A percentile compares a stretch with the other conserved stretches of the same genome.
phyloP scores from a whole-genome alignment of 768 basidiomycete species.

The Zangia roseola region DNA sequence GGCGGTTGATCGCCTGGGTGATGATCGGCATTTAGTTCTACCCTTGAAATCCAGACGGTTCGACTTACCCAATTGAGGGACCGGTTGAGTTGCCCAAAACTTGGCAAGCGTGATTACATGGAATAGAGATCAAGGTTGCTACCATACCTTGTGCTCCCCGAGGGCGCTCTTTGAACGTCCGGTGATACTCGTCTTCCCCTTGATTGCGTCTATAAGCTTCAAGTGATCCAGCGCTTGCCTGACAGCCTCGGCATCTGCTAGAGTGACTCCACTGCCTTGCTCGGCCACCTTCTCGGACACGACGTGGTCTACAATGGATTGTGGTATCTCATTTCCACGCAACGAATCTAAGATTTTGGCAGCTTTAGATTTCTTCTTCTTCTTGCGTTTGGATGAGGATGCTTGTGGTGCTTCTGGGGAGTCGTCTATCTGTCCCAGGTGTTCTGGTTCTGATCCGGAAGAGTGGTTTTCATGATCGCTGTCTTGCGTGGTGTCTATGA shows the following conservation, averaged over 20 bases:
- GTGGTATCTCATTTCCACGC: conserved; percentile 51
- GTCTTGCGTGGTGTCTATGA: conserved; percentile 38
- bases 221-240: conserved; percentile 70
- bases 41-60: background rate
- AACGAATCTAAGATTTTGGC: conserved; percentile 50
- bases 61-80: conserved; percentile 74
- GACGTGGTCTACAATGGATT: conserved; percentile 65
- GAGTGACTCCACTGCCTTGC: conserved; percentile 40
- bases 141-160: conserved; percentile 82
- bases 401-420: conserved; percentile 21
- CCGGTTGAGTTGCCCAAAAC: conserved; percentile 99
- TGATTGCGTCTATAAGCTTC: conserved; percentile 81
- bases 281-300: conserved; percentile 61
- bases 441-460: conserved; percentile 33
- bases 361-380: conserved; percentile 85
- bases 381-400: conserved; percentile 63
- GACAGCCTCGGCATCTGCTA: conserved; percentile 64
- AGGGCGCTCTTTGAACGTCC: conserved; percentile 77
- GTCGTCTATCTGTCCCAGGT: conserved; percentile 10
- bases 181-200: conserved; percentile 76
- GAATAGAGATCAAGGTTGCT: conserved; percentile 1
- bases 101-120: conserved; percentile 29
- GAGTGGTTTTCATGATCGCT: conserved; percentile 35
- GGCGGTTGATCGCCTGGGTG: conserved; percentile 59
- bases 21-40: conserved; percentile 1